Evolutionary conservation across 805 yeast species (phyloP), one percentile per base, ranked within the genome.

Genomic region (Vanderwaltozyma tropicalis): DNA sequence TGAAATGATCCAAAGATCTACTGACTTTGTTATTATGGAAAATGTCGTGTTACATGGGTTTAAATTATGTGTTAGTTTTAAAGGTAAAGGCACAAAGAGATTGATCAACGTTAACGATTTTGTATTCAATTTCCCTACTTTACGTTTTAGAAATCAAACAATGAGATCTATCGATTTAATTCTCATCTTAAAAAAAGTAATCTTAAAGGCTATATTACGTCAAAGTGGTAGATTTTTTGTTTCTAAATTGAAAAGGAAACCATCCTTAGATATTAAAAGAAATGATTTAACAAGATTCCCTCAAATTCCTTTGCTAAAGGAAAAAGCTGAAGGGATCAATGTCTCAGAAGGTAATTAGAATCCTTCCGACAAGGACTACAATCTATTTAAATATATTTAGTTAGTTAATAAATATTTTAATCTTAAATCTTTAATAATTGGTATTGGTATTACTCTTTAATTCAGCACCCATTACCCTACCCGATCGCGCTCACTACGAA

Each of bases 91-190:
- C 12, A 67, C 74, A 21, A 64, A 73, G 48, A 74, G 80, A 46
- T 61, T 89, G 39, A 71, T 84, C 28, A 86, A 88, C 52, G 85
- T 89, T 7, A 81, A 83, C 37, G 74, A 82, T 46, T 77, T 89
- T 46, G 69, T 67, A 5, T 64, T 89, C 39, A 66, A 64, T 9
- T 58, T 88, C 35, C 96, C 96, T 3, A 62, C 62, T 3, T 59
- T 84, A 36, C 57, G 62, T 35, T 74, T 80, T 49, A 50, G 59
- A 26, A 76, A 80, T 55, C 74, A 74, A 63, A 70, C 81, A 4
- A 80, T 94, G 83, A 76, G 87, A 1, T 64, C 74, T 34, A 64
- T 76, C 38, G 96, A 88, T 46, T 61, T 88, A 30, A 65, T 79
- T 2, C 51, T 71, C 48, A 68, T 72, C 22, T 51, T 88, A 39